phyloP scores from a whole-genome alignment of 768 basidiomycete species.

The Leccinum sublutescens region DNA sequence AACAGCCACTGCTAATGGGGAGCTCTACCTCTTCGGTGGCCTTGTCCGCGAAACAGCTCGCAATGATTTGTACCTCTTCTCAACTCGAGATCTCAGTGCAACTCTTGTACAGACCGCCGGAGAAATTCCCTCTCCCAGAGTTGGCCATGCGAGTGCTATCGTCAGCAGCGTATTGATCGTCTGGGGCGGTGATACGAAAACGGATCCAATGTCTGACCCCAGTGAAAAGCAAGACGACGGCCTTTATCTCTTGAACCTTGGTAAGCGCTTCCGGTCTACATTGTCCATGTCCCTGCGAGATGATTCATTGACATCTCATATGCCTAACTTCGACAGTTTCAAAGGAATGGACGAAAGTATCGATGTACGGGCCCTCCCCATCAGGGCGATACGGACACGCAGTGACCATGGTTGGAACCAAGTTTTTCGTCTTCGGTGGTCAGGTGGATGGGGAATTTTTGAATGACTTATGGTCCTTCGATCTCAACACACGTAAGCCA shows the following conservation, averaged over 20 bases:
- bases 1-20: constrained; percentile 72
- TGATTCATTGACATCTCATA: constrained; percentile 3
- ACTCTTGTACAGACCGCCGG: constrained; percentile 85
- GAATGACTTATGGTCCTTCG: constrained; percentile 95
- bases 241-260: constrained; percentile 89
- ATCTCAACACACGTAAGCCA: constrained; percentile 85
- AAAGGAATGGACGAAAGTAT: constrained; percentile 91
- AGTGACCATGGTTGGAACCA: constrained; percentile 87
- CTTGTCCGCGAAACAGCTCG: constrained; percentile 86
- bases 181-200: constrained; percentile 98
- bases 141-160: constrained; percentile 96
- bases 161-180: constrained; percentile 95
- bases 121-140: constrained; percentile 82
- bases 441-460: constrained; percentile 94
- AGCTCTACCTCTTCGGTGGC: constrained; percentile 96
- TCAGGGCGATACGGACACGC: constrained; percentile 94
- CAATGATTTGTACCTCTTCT: constrained; percentile 94
- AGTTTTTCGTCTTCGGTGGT: constrained; percentile 94
- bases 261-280: constrained; percentile 46
- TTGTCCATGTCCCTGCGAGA: neutral
- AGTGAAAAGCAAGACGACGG: constrained; percentile 87
- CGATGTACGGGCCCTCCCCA: constrained; percentile 73
- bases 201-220: constrained; percentile 56
- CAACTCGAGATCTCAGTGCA: constrained; percentile 73
- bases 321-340: constrained; percentile 53